phyloP scores from a whole-genome alignment of 345 rosid species.

The Populus deltoides region DNA sequence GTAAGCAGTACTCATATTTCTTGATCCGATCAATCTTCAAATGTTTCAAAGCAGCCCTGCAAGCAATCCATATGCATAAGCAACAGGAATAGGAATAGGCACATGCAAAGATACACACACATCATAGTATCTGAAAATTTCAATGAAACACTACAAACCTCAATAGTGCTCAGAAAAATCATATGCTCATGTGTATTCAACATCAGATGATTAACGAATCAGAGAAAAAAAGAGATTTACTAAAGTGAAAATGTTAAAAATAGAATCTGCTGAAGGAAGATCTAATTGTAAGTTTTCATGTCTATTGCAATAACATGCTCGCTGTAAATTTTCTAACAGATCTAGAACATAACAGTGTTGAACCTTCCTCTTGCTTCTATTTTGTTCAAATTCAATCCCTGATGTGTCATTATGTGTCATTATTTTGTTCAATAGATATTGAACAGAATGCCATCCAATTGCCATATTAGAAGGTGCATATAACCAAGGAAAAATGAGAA shows the following conservation, averaged over 20 bases:
- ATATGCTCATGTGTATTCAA: neutral
- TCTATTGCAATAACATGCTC: neutral
- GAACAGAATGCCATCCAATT: neutral
- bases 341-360: neutral
- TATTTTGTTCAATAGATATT: neutral
- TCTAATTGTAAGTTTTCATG: neutral
- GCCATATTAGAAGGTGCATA: neutral
- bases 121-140: neutral
- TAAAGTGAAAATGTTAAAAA: neutral
- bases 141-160: neutral
- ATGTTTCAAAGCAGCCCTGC: constrained; percentile 87
- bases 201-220: neutral
- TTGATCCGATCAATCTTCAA: constrained; percentile 84
- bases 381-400: neutral
- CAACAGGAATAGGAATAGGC: neutral
- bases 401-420: neutral
- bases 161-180: neutral
- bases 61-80: constrained; percentile 20
- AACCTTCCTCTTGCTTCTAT: neutral
- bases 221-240: too few relatives aligned
- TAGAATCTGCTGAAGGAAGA: neutral
- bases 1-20: constrained; percentile 89
- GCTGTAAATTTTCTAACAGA: neutral
- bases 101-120: neutral
- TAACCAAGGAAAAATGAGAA: neutral